A percentile compares a stretch with the other conserved stretches of the same genome.
Conservation (phyloP, 202 grass and related monocot species). For the Schoenoplectus triqueter region DNA sequence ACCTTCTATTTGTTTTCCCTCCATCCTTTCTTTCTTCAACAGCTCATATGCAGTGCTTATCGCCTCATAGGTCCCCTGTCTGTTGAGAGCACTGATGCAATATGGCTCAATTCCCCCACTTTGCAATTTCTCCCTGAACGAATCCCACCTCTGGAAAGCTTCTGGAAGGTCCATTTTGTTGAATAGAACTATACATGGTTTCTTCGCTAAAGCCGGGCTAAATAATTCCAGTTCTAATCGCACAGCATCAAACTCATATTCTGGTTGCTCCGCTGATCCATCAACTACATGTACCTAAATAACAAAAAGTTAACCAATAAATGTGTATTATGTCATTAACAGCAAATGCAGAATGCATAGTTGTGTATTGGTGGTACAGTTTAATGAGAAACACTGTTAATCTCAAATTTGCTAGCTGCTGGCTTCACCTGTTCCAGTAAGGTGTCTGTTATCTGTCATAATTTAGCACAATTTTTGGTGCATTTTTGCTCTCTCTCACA, state of each 20-base stretch:
- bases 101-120: constrained; percentile 59
- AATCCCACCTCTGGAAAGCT: constrained; percentile 75
- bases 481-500: not conserved
- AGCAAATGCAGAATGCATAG: not conserved
- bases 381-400: not conserved
- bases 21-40: constrained; percentile 74
- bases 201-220: constrained; percentile 80
- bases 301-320: constrained; percentile 38
- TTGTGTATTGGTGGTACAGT: not conserved
- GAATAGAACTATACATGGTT: constrained; percentile 81
- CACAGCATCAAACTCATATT: constrained; percentile 93
- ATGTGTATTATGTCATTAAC: not conserved
- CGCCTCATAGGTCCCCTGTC: constrained; percentile 70
- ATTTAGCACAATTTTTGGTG: constrained; percentile 1
- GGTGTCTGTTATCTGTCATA: not conserved
- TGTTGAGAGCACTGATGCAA: constrained; percentile 83
- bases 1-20: constrained; percentile 73
- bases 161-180: constrained; percentile 98
- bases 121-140: constrained; percentile 63
- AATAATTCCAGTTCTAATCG: constrained; percentile 96
- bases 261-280: constrained; percentile 77
- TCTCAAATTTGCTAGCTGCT: not conserved
- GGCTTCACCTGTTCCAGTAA: too few species aligned
- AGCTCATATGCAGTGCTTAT: constrained; percentile 66
- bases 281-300: constrained; percentile 92